These are phyloP conservation scores for Pinus tabuliformis DNA, from an alignment of 75 land plant genomes.

Conservation along the genomic window DNA sequence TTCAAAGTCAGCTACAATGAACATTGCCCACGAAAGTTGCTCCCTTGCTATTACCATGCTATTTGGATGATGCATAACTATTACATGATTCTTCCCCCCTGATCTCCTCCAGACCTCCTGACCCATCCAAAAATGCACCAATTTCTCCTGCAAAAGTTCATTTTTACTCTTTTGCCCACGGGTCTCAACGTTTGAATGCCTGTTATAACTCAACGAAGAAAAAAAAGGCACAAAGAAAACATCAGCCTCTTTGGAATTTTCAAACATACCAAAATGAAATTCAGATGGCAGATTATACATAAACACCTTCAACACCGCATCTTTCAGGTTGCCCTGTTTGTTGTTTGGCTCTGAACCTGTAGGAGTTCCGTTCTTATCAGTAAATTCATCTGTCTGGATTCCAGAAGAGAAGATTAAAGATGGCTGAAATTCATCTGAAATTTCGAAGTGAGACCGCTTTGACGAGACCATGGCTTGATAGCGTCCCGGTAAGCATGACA, in stretches of 20 bases:
- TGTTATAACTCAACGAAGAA: conserved; percentile 83
- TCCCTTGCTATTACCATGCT: conserved; percentile 67
- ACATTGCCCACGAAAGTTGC: conserved; percentile 55
- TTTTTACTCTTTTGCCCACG: conserved; percentile 39
- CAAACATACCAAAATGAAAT: conserved; percentile 79
- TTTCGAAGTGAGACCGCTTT: too few relatives aligned
- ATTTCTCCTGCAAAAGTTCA: conserved; percentile 50
- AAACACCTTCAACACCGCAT: conserved; percentile 50
- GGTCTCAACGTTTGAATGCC: conserved; percentile 43
- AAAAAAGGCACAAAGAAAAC: conserved; percentile 88
- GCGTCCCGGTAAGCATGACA: too few relatives aligned
- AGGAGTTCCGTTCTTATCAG: neutral
- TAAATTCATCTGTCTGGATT: too few relatives aligned
- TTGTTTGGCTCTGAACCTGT: neutral
- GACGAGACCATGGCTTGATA: too few relatives aligned
- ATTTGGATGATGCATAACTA: conserved; percentile 89
- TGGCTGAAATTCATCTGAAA: too few relatives aligned
- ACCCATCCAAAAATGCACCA: conserved; percentile 42
- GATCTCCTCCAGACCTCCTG: conserved; percentile 53
- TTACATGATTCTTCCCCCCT: conserved; percentile 74
- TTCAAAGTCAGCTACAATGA: conserved; percentile 83
- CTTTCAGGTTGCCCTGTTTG: conserved; percentile 15
- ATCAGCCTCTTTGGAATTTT: conserved; percentile 61
- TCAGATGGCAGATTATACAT: conserved; percentile 91
- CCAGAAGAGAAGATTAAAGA: too few relatives aligned